Conservation (phyloP, 2,329 filamentous ascomycete genomes). For the Gliomastix tumulicola region DNA sequence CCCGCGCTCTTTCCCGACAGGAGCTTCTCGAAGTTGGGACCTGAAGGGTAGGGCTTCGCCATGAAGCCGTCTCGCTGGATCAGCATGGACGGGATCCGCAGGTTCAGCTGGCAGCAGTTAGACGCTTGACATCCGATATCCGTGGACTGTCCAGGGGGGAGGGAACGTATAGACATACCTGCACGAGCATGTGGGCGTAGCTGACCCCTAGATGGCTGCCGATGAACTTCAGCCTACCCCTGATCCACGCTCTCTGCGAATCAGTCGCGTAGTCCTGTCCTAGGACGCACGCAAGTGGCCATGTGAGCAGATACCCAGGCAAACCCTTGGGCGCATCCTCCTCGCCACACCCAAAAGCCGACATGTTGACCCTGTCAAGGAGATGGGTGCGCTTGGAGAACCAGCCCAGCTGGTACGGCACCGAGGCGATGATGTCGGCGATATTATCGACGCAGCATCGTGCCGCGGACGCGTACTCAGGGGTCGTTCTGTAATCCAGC, state of each 20-base stretch:
- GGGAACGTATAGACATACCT: slow-evolving; percentile 32
- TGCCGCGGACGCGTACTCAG: slow-evolving; percentile 51
- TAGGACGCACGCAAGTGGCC: slow-evolving; percentile 47
- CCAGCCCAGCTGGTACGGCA: slow-evolving; percentile 58
- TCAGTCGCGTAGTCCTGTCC: slow-evolving; percentile 54
- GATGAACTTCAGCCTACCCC: slow-evolving; percentile 47
- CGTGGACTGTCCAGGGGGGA: no score
- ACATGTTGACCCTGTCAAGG: slow-evolving; percentile 29
- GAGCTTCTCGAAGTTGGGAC: slow-evolving; percentile 36
- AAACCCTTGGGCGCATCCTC: slow-evolving; percentile 45
- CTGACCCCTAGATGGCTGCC: slow-evolving; percentile 48
- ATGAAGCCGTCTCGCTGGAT: slow-evolving; percentile 47
- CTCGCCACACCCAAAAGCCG: slow-evolving; percentile 40
- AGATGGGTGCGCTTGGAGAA: slow-evolving; percentile 37
- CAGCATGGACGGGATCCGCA: slow-evolving; percentile 56
- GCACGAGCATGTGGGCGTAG: slow-evolving; percentile 47
- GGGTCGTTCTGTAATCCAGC: slow-evolving; percentile 55
- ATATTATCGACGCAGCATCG: slow-evolving; percentile 44
- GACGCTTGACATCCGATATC: slow-evolving; percentile 3
- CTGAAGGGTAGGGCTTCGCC: slow-evolving; percentile 32
- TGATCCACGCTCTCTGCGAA: slow-evolving; percentile 47
- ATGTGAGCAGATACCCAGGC: slow-evolving; percentile 52
- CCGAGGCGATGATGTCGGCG: slow-evolving; percentile 51
- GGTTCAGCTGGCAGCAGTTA: slow-evolving; percentile 34
- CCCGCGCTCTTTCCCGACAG: slow-evolving; percentile 17